These are phyloP conservation scores for Sinapis alba DNA, from an alignment of 441 rosid genomes.

Conservation along the genomic window DNA sequence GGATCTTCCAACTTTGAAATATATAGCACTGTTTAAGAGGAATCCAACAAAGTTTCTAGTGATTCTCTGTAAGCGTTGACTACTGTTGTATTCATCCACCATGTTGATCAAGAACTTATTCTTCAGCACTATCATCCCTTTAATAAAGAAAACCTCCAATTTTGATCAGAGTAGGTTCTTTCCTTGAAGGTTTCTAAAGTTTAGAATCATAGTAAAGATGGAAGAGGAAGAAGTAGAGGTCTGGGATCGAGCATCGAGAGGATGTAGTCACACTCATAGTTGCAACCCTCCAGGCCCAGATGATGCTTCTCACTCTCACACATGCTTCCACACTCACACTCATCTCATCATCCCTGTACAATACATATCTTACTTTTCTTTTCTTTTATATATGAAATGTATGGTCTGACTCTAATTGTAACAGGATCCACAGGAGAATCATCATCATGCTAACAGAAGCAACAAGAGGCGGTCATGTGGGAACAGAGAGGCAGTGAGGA, in stretches of 20 bases:
- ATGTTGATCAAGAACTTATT: slow-evolving; percentile 22
- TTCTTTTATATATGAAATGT: neutral
- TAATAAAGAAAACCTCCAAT: neutral
- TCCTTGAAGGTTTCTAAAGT: neutral
- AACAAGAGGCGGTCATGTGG: slow-evolving; percentile 56
- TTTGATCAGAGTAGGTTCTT: slow-evolving; percentile 10
- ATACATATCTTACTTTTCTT: slow-evolving; percentile 13
- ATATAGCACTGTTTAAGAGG: neutral
- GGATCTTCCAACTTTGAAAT: neutral
- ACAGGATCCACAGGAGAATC: slow-evolving; percentile 46
- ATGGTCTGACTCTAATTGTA: neutral
- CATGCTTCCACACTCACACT: slow-evolving; percentile 72
- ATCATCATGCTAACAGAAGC: slow-evolving; percentile 28
- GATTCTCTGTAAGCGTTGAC: slow-evolving; percentile 29
- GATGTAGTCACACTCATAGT: slow-evolving; percentile 88
- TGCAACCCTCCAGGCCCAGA: slow-evolving; percentile 82
- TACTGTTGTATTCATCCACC: slow-evolving; percentile 17
- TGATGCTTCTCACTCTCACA: slow-evolving; percentile 58
- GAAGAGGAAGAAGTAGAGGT: slow-evolving; percentile 26
- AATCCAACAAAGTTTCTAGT: neutral
- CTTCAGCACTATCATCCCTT: slow-evolving; percentile 18
- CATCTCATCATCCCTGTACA: slow-evolving; percentile 36
- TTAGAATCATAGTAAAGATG: slow-evolving; percentile 2
- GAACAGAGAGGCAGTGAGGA: slow-evolving; percentile 75
- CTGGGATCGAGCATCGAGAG: neutral